A percentile compares a stretch with the other conserved stretches of the same genome.
These are phyloP conservation scores for Gelatoporia subvermispora DNA, from an alignment of 768 basidiomycete species.

Conservation along the genomic window DNA sequence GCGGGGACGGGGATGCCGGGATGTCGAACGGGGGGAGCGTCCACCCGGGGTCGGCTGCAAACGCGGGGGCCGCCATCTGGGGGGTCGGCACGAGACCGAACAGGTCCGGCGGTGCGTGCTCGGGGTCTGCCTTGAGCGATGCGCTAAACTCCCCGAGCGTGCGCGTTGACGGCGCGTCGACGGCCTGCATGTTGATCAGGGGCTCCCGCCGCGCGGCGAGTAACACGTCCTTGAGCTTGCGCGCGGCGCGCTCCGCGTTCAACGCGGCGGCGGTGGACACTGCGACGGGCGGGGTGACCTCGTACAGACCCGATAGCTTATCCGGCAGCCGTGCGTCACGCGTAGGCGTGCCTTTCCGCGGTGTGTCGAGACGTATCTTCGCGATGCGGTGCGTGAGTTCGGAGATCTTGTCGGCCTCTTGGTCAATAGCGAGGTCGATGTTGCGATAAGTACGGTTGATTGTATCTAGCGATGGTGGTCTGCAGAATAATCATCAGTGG, in stretches of 20 bases:
- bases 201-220: slow-evolving; percentile 58
- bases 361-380: slow-evolving; percentile 38
- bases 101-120: slow-evolving; percentile 6
- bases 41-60: not conserved
- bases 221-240: slow-evolving; percentile 64
- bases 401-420: slow-evolving; percentile 53
- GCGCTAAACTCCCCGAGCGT: not conserved
- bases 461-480: slow-evolving; percentile 81
- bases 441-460: slow-evolving; percentile 83
- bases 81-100: slow-evolving; percentile 5
- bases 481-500: slow-evolving; percentile 25
- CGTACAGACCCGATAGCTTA: slow-evolving; percentile 8
- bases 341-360: slow-evolving; percentile 9
- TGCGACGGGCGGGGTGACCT: slow-evolving; percentile 57
- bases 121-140: slow-evolving; percentile 7
- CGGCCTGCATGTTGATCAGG: slow-evolving; percentile 55
- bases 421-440: slow-evolving; percentile 67
- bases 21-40: not conserved
- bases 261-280: slow-evolving; percentile 75
- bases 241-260: slow-evolving; percentile 73
- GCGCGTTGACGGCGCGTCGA: slow-evolving; percentile 18
- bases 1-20: not conserved
- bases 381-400: slow-evolving; percentile 47
- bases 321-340: slow-evolving; percentile 37
- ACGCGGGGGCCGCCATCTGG: not conserved